Evolutionary conservation across 176 grass and related monocot species (phyloP).

Genomic region (Triticum timopheevii): DNA sequence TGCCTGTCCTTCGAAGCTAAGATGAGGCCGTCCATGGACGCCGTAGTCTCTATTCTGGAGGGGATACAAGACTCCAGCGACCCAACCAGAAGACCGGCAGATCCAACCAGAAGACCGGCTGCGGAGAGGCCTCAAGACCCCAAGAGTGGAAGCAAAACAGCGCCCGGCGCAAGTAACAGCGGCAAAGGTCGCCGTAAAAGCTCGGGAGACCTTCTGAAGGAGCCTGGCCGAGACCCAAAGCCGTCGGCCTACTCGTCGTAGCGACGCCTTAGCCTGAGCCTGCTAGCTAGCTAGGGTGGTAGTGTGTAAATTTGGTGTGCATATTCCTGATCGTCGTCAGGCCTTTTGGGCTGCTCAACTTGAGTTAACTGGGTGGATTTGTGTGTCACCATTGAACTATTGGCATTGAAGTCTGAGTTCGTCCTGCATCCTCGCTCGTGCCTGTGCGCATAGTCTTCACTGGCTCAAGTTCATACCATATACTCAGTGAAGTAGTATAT

Average conservation of each 20-base stretch:
- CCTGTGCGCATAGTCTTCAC: background rate
- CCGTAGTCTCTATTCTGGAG: conserved; percentile 53
- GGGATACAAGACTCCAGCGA: conserved; percentile 41
- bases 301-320: conserved; percentile 47
- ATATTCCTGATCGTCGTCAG: conserved; percentile 28
- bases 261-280: background rate
- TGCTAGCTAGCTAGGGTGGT: conserved; percentile 31
- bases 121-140: conserved; percentile 36
- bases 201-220: conserved; percentile 25
- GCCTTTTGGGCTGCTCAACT: conserved; percentile 31
- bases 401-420: conserved; percentile 32
- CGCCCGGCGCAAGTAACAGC: conserved; percentile 9
- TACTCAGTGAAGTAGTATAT: no score
- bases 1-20: conserved; percentile 64
- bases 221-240: conserved; percentile 28
- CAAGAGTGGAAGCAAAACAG: conserved; percentile 31
- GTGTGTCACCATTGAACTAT: conserved; percentile 10
- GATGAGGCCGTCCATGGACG: conserved; percentile 66
- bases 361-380: conserved; percentile 13
- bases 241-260: conserved; percentile 14
- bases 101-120: conserved; percentile 5
- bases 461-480: background rate
- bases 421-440: background rate
- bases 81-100: background rate
- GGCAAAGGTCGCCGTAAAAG: conserved; percentile 36